phyloP scores from a whole-genome alignment of 352 stramenopile genomes.

The Blastocystis sp. region DNA sequence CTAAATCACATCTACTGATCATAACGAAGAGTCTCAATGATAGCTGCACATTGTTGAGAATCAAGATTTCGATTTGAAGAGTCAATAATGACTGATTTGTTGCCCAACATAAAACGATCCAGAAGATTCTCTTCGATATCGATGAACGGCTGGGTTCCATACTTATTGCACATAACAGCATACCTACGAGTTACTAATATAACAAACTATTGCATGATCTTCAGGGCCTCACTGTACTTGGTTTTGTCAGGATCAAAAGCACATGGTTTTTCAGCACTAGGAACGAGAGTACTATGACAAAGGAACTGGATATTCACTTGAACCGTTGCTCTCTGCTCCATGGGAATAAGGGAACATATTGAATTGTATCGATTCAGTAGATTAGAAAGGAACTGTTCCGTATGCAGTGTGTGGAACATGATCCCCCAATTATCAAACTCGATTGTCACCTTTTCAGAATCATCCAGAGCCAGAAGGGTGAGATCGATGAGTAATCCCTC shows the following conservation, averaged over 20 bases:
- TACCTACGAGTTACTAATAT: neutral
- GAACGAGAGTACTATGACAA: neutral
- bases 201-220: neutral
- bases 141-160: neutral
- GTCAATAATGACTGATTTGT: neutral
- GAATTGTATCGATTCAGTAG: slow-evolving; percentile 30
- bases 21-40: slow-evolving; percentile 5
- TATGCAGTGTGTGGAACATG: slow-evolving; percentile 30
- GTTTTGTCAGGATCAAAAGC: neutral
- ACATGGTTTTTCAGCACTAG: neutral
- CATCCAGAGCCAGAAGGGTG: neutral
- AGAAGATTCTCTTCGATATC: slow-evolving; percentile 12
- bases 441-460: slow-evolving; percentile 19
- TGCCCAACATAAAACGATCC: neutral
- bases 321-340: neutral
- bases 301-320: neutral
- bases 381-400: neutral
- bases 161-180: slow-evolving; percentile 5
- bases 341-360: slow-evolving; percentile 8
- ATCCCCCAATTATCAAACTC: slow-evolving; percentile 8
- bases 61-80: neutral
- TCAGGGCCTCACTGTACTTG: neutral
- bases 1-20: neutral
- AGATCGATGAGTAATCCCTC: neutral
- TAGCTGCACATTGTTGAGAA: neutral